Percentiles rank a stretch among this genome's conserved stretches.
phyloP scores from a whole-genome alignment of 2,329 filamentous ascomycete species.

The Phialophora verrucosa region DNA sequence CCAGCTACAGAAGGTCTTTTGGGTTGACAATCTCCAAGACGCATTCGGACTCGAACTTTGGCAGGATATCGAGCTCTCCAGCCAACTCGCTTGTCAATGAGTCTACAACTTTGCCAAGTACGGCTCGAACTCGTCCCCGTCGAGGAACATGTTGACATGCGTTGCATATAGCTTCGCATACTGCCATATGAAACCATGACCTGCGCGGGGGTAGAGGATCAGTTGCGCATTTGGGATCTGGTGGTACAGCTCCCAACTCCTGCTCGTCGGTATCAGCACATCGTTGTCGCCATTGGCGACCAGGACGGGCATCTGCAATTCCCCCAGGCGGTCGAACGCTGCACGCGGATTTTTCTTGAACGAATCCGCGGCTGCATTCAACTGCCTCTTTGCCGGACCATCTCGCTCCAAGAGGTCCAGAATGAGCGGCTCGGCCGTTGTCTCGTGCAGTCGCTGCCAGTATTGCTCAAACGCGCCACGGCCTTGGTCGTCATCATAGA shows the following conservation, averaged over 20 bases:
- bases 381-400: conserved; percentile 18
- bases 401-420: conserved; percentile 24
- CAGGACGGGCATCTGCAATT: conserved; percentile 30
- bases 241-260: conserved; percentile 32
- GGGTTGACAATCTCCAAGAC: conserved; percentile 26
- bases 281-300: conserved; percentile 31
- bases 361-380: conserved; percentile 17
- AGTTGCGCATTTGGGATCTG: conserved; percentile 31
- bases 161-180: conserved; percentile 27
- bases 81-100: neutral
- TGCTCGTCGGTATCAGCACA: conserved; percentile 28
- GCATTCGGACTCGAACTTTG: conserved; percentile 27
- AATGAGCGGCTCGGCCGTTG: conserved; percentile 28
- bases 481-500: conserved; percentile 22
- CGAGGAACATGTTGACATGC: conserved; percentile 32
- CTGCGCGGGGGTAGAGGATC: conserved; percentile 30
- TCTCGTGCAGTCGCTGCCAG: conserved; percentile 23
- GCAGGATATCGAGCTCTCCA: conserved; percentile 14
- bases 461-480: conserved; percentile 23
- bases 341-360: conserved; percentile 16
- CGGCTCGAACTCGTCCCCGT: conserved; percentile 25
- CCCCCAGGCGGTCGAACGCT: conserved; percentile 26
- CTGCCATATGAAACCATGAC: conserved; percentile 34
- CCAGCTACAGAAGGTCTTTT: conserved; percentile 20
- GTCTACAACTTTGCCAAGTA: conserved; percentile 20